Evolutionary conservation across 305 asterid genomes (phyloP), one percentile per base, ranked within the genome.

Genomic region (Fraxinus platypoda): DNA sequence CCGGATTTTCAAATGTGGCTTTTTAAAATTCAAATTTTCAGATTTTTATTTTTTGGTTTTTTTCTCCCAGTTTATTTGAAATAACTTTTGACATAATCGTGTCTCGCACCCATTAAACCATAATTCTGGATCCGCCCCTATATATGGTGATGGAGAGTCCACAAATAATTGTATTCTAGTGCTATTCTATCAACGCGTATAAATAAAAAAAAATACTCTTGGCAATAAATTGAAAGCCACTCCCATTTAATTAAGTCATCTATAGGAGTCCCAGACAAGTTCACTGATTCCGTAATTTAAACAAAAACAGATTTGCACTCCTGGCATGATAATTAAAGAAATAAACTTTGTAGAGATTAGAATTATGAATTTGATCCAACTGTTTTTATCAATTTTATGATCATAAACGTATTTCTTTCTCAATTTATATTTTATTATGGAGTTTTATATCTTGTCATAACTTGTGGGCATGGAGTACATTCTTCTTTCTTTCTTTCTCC

Each of bases 91-190:
- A 33, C 6, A 6, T 33, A 33, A 33, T 33, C 35, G 35, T 33
- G 6, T 4, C 35, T 33, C 35, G 35, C 35, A 33, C 0, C 6
- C 35, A 33, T 33, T 33, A 33, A 33, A 33, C 2, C 35, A 33
- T 33, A 33, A 33, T 4, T 33, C 35, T 33, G 5, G 35, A 6
- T 33, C 35, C 1, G 35, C 35, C 35, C 6, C 6, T 3, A 1
- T 33, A 6, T 33, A 33, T 33, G 35, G 5, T 33, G 97, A 95
- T 80, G 98, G 98, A 43, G 87, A 94, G 86, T 95, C 62, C 73
- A 80, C 37, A 6, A 5, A 15, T 3, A 1, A 9, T 28, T 35
- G 12, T 23, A 59, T 62, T 33, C 3, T 6, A 35, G 6, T 5
- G 62, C 8, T 4, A 28, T 11, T 19, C 3, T 19, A 1, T 41